Percentiles rank a stretch among this genome's conserved stretches.
These are phyloP conservation scores for Podila verticillata DNA, from an alignment of 192 early-diverging fungal genomes.

Conservation along the genomic window DNA sequence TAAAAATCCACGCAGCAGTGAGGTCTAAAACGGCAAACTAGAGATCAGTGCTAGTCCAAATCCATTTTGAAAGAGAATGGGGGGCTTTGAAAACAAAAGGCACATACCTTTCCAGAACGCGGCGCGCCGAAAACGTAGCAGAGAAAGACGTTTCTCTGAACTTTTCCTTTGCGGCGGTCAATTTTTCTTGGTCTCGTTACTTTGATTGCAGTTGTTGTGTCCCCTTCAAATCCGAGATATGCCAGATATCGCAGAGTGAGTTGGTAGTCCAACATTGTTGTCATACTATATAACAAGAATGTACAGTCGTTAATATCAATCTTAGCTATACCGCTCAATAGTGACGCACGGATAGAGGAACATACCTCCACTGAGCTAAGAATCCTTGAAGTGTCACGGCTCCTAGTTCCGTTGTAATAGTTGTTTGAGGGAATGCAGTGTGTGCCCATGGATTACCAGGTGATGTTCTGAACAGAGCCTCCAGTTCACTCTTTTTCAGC, in stretches of 20 bases:
- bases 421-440: constrained; percentile 88
- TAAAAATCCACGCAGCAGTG: constrained; percentile 86
- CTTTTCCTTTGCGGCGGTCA: constrained; percentile 82
- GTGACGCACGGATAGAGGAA: background rate
- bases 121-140: constrained; percentile 96
- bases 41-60: too few species aligned
- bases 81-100: too few species aligned
- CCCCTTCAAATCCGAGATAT: constrained; percentile 94
- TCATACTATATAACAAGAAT: constrained; percentile 75
- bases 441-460: constrained; percentile 95
- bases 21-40: constrained; percentile 59
- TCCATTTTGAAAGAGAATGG: too few species aligned
- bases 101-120: constrained; percentile 87
- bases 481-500: constrained; percentile 84
- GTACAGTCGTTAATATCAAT: background rate
- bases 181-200: constrained; percentile 74
- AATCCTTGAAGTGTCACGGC: constrained; percentile 96
- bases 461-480: constrained; percentile 86
- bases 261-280: constrained; percentile 90
- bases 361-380: constrained; percentile 97
- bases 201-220: constrained; percentile 89
- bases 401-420: constrained; percentile 89
- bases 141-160: constrained; percentile 90
- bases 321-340: background rate
- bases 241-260: constrained; percentile 94